Evolutionary conservation across 192 early-diverging fungal genomes (phyloP), one percentile per base, ranked within the genome.

Genomic region (Coemansia sp.): DNA sequence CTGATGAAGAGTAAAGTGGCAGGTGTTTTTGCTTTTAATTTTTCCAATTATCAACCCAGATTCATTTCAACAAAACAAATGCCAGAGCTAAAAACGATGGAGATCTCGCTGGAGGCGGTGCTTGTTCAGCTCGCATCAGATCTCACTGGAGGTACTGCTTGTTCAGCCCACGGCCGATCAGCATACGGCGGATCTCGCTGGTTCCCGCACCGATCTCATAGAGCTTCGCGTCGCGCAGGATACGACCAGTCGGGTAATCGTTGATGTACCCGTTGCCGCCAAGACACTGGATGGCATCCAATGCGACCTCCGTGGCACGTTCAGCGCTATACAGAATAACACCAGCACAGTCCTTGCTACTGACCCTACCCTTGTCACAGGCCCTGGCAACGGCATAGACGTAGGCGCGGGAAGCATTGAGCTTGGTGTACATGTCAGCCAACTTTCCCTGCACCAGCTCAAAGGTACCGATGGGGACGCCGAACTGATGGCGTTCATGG

Each of bases 161-260:
- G 73, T 91, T 89, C 67, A 91, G 84, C 71, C 87, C 86, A 28
- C 87, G 79, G 34, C 91, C 95, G 74, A 95, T 97, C 58, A 97
- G 79, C 91, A 94, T 92, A 7, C 93, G 82, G 50, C 93, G 85
- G 72, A 94, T 94, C 83, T 97, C 95, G 65, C 88, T 92, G 23
- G 95, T 97, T 29, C 95, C 95, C 17, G 95, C 95, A 48, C 95
- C 95, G 78, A 97, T 97, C 78, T 97, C 95, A 68, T 97, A 97
- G 19, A 97, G 82, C 82, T 95, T 95, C 17, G 91, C 93, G 67
- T 97, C 95, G 31, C 95, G 85, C 47, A 97, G 70, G 57, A 97
- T 83, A 19, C 95, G 87, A 27, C 94, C 92, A 4, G 91, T 87
- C 48, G 88, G 87, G 78, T 84, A 95, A 33, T 97, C 95, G 67